Conservation (phyloP, 176 grass and related monocot genomes). For the Puccinellia tenuiflora region DNA sequence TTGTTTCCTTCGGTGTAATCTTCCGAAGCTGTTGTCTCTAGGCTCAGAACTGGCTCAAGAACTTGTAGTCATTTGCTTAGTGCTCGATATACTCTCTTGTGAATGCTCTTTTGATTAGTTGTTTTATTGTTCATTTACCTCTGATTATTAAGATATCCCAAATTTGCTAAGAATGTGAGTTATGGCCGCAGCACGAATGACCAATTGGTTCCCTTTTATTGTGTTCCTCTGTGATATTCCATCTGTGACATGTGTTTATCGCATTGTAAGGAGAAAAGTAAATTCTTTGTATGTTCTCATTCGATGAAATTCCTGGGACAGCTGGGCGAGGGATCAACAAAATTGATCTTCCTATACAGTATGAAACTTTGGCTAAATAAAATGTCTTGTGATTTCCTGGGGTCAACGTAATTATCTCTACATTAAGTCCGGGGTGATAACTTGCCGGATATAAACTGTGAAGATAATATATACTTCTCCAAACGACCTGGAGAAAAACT, state of each 20-base stretch:
- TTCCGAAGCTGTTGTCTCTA: not conserved
- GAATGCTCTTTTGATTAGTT: not conserved
- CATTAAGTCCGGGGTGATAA: not conserved
- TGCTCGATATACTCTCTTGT: not conserved
- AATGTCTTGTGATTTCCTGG: not conserved
- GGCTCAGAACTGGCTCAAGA: not conserved
- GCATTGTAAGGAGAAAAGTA: not conserved
- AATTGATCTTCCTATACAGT: not conserved
- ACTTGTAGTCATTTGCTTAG: not conserved
- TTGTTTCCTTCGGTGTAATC: not conserved
- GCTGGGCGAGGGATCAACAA: not conserved
- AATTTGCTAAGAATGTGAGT: not conserved
- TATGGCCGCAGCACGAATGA: not conserved
- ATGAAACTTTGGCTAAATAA: not conserved
- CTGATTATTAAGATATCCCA: not conserved
- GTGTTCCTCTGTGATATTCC: not conserved
- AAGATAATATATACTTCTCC: not conserved
- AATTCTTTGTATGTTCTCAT: not conserved
- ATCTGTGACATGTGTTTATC: not conserved
- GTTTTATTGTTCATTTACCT: not conserved
- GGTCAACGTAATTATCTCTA: not conserved
- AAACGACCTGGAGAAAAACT: not conserved
- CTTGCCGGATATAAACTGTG: not conserved
- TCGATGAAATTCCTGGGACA: not conserved
- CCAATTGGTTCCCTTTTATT: not conserved